phyloP scores from a whole-genome alignment of 306 rosid species.

The Begonia peltatifolia region DNA sequence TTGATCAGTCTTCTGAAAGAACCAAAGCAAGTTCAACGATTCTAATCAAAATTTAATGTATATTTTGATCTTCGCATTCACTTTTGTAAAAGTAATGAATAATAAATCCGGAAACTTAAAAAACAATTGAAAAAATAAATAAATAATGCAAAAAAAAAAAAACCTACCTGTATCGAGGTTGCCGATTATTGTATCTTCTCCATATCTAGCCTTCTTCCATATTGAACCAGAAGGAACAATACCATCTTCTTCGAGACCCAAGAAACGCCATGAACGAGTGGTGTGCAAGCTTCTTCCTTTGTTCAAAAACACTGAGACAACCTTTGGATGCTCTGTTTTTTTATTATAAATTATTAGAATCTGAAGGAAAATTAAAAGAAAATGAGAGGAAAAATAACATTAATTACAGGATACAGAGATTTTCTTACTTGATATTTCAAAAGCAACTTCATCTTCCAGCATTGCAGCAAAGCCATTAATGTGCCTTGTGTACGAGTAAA shows the following conservation, averaged over 20 bases:
- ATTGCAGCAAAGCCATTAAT: slow-evolving; percentile 92
- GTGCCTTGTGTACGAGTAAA: slow-evolving; percentile 78
- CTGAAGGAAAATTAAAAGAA: neutral
- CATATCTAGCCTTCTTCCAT: slow-evolving; percentile 76
- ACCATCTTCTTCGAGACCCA: slow-evolving; percentile 55
- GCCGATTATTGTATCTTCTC: slow-evolving; percentile 61
- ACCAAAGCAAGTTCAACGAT: neutral
- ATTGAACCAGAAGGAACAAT: slow-evolving; percentile 26
- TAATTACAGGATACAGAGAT: neutral
- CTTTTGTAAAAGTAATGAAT: neutral
- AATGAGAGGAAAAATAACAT: neutral
- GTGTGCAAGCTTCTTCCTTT: slow-evolving; percentile 72
- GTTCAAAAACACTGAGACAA: slow-evolving; percentile 59
- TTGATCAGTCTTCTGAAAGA: neutral
- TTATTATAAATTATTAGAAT: neutral
- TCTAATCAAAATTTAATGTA: neutral
- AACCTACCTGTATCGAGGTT: slow-evolving; percentile 71
- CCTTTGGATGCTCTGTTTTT: slow-evolving; percentile 44
- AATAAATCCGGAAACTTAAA: neutral
- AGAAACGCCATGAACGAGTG: slow-evolving; percentile 70
- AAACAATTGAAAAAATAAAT: neutral
- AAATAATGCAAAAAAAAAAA: neutral
- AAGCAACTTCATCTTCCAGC: slow-evolving; percentile 59
- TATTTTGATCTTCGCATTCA: neutral
- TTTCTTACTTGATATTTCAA: slow-evolving; percentile 39